Conservation (phyloP, 2,329 filamentous ascomycete species). For the Ceratocystiopsis sp. region DNA sequence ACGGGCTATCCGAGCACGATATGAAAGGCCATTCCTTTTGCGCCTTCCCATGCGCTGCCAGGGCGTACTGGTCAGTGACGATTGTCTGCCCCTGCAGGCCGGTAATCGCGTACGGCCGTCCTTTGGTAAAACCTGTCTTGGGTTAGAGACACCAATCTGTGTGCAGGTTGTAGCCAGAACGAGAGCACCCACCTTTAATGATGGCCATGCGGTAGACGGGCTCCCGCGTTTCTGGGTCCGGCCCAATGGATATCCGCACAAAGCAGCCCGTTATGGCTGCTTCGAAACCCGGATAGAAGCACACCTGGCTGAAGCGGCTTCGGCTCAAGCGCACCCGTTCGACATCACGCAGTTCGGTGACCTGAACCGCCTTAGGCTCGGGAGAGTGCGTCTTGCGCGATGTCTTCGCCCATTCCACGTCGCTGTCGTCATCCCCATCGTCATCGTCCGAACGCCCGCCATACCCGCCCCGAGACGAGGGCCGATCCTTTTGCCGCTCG, state of each 20-base stretch:
- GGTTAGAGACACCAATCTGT: too few relatives aligned
- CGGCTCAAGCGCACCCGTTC: conserved; percentile 72
- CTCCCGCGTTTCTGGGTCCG: conserved; percentile 52
- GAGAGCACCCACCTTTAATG: conserved; percentile 51
- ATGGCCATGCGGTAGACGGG: conserved; percentile 76
- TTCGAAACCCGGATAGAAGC: conserved; percentile 85
- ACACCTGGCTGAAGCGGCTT: conserved; percentile 74
- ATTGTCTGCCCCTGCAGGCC: conserved; percentile 57
- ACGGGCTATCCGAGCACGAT: conserved; percentile 66
- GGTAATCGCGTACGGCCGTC: conserved; percentile 70
- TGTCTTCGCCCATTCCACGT: conserved; percentile 55
- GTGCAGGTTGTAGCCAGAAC: too few relatives aligned
- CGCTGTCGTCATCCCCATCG: conserved; percentile 55
- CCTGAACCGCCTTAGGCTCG: conserved; percentile 47
- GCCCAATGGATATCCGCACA: conserved; percentile 67
- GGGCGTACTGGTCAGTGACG: conserved; percentile 71
- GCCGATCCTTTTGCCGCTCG: conserved; percentile 36
- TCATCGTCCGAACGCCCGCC: conserved; percentile 6
- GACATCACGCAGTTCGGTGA: conserved; percentile 61
- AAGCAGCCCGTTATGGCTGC: conserved; percentile 68
- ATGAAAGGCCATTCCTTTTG: conserved; percentile 81
- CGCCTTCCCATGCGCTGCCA: conserved; percentile 66
- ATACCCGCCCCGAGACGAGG: conserved; percentile 17
- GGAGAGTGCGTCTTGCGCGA: conserved; percentile 34
- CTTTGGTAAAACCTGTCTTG: conserved; percentile 50